phyloP scores from a whole-genome alignment of 495 filamentous ascomycete species.

The Annulohypoxylon bovei region DNA sequence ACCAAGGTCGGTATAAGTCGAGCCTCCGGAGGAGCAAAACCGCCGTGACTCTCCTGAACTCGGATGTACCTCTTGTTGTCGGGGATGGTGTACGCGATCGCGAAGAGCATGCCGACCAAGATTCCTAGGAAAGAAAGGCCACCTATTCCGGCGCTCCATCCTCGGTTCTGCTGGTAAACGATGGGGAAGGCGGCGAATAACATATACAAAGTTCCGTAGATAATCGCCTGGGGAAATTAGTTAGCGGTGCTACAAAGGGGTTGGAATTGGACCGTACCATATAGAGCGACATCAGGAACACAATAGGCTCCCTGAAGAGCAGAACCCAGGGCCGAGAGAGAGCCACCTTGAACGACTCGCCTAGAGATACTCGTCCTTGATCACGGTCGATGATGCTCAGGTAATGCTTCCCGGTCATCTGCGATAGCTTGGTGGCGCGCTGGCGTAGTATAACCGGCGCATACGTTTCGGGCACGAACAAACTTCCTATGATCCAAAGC shows the following conservation, averaged over 20 bases:
- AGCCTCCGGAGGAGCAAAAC: slow-evolving; percentile 63
- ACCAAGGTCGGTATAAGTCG: slow-evolving; percentile 68
- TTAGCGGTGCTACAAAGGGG: slow-evolving; percentile 30
- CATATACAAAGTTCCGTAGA: slow-evolving; percentile 73
- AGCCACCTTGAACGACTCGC: background rate
- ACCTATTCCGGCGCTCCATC: slow-evolving; percentile 58
- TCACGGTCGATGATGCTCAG: background rate
- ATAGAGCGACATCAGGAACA: background rate
- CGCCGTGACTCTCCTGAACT: slow-evolving; percentile 41
- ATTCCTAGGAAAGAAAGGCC: slow-evolving; percentile 61
- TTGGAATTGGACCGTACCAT: no score
- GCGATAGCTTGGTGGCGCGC: background rate
- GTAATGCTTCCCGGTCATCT: slow-evolving; percentile 3
- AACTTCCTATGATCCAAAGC: slow-evolving; percentile 66
- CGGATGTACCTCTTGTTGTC: slow-evolving; percentile 21
- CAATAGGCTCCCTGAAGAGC: slow-evolving; percentile 3
- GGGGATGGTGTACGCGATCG: slow-evolving; percentile 63
- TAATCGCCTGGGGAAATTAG: slow-evolving; percentile 56
- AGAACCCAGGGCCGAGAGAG: slow-evolving; percentile 1
- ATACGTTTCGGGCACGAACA: slow-evolving; percentile 41
- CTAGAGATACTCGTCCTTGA: background rate
- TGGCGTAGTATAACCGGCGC: background rate
- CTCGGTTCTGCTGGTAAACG: slow-evolving; percentile 54
- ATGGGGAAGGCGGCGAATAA: slow-evolving; percentile 70
- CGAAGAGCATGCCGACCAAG: slow-evolving; percentile 56